A percentile compares a stretch with the other conserved stretches of the same genome.
Evolutionary conservation across 192 early-diverging fungal genomes (phyloP).

Genomic region (Coemansia sp.): DNA sequence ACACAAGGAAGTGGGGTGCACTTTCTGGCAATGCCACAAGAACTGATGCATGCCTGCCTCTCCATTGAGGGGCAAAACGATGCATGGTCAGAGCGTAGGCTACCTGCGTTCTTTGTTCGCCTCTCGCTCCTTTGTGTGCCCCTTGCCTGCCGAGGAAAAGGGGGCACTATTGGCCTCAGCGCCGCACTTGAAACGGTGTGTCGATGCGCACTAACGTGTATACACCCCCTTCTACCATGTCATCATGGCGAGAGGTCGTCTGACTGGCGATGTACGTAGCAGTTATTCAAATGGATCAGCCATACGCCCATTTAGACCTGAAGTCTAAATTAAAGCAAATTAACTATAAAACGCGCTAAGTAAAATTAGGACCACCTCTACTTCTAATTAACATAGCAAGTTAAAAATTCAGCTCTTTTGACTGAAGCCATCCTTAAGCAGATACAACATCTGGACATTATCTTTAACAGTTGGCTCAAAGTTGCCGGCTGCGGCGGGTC

Average conservation of each 20-base stretch:
- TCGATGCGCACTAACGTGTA: background rate
- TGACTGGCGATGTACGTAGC: background rate
- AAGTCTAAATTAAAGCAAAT: background rate
- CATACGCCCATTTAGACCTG: background rate
- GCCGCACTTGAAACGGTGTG: background rate
- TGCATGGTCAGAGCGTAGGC: constrained; percentile 1
- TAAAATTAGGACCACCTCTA: background rate
- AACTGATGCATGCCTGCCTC: background rate
- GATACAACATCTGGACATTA: background rate
- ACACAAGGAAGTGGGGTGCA: background rate
- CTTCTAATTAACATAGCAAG: background rate
- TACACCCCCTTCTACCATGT: background rate
- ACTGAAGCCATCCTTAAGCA: background rate
- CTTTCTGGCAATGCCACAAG: background rate
- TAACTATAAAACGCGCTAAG: background rate
- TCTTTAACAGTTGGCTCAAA: background rate
- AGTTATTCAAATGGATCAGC: background rate
- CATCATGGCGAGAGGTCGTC: background rate
- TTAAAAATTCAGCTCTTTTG: background rate
- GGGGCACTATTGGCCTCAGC: background rate
- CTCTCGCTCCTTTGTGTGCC: background rate
- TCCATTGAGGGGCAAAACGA: background rate
- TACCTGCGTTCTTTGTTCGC: background rate
- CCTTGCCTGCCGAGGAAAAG: background rate
- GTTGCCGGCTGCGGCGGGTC: background rate